Conservation (phyloP, 2,329 filamentous ascomycete genomes). For the Colletotrichum costaricense region DNA sequence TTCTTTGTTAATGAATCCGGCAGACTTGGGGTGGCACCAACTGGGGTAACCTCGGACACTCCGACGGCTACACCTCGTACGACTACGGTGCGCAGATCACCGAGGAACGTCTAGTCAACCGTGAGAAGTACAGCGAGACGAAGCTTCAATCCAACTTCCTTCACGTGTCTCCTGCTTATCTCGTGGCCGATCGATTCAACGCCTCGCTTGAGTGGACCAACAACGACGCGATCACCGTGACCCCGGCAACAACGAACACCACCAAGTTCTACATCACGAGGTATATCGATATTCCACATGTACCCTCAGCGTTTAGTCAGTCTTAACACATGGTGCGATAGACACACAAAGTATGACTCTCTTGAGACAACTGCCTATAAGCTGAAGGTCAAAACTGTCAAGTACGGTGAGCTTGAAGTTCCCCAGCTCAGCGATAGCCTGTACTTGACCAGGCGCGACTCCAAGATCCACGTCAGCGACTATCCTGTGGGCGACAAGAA, state of each 20-base stretch:
- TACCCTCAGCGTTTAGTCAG: not conserved
- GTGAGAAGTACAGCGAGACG: conserved; percentile 80
- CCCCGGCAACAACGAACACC: conserved; percentile 65
- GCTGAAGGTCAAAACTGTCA: conserved; percentile 66
- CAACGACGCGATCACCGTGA: conserved; percentile 63
- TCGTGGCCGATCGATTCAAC: conserved; percentile 63
- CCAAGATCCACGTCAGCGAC: conserved; percentile 72
- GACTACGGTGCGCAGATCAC: conserved; percentile 64
- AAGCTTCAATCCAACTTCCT: conserved; percentile 79
- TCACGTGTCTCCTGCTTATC: conserved; percentile 74
- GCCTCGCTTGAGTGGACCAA: conserved; percentile 44
- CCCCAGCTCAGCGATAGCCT: conserved; percentile 66
- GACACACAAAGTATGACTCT: conserved; percentile 72
- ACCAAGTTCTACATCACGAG: conserved; percentile 66
- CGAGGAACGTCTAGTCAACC: conserved; percentile 72
- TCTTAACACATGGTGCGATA: conserved; percentile 42
- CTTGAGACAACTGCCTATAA: conserved; percentile 67
- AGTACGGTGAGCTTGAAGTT: conserved; percentile 61
- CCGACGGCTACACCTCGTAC: conserved; percentile 66
- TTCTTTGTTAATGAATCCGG: not conserved
- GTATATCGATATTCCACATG: not conserved
- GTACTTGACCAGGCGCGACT: conserved; percentile 68
- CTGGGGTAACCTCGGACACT: conserved; percentile 79
- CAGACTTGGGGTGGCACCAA: conserved; percentile 78
- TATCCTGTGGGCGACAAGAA: conserved; percentile 68